Base-by-base conservation (phyloP, 169 alveolate species). In the Babesia bigemina region DNA sequence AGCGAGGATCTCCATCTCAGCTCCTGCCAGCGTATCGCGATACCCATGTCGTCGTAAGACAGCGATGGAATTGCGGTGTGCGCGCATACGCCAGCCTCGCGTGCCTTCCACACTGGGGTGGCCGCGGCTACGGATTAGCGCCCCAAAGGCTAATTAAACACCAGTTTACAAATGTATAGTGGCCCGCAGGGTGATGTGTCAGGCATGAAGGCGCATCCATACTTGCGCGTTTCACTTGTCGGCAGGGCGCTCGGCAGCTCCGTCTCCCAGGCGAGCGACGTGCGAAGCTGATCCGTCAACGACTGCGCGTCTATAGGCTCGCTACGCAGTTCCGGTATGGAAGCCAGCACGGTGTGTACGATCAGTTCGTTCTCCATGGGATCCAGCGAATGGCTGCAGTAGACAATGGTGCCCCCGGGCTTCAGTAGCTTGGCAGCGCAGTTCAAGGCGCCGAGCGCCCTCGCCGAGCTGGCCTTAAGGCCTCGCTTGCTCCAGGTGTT, bases 351-450 rank as follows among this genome's bases (percentile, higher is more conserved):
- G 14, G 79, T 70, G 44, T 74, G 70, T 24, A 84, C 45, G 22
- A 73, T 86, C 57, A 70, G 49, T 50, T 90, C 95, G 57, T 92
- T 92, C 49, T 92, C 95, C 33, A 73, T 45, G 28, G 81, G 84
- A 56, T 88, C 91, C 55, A 92, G 53, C 8, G 95, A 89, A 44
- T 94, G 88, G 0, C 93, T 92, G 45, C 92, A 88, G 63, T 92
- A 92, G 45, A 92, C 44, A 16, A 92, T 69, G 12, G 73, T 56
- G 13, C 95, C 95, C 19, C 84, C 79, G 26, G 76, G 50, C 63
- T 85, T 84, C 49, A 92, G 85, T 8, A 92, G 57, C 33, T 57
- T 22, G 7, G 85, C 59, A 47, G 93, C 83, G 57, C 74, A 77
- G n/a, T 28, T 63, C 17, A 92, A 57, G 26, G 91, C 78, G 22